Base-by-base conservation (phyloP, 257 asterid species). In the Perilla frutescens region DNA sequence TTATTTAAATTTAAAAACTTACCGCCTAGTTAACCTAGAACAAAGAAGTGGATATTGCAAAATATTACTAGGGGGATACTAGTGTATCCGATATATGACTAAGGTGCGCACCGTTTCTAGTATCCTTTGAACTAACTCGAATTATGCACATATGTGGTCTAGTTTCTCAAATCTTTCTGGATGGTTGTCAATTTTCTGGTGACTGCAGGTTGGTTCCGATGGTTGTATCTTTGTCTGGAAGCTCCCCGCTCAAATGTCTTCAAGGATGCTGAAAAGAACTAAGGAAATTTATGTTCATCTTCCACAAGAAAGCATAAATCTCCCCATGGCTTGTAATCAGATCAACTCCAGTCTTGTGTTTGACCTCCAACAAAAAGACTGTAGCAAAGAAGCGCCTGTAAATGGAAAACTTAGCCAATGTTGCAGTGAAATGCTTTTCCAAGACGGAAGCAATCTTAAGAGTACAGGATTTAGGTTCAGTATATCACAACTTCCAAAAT, bases 141-240 rank as follows among this genome's bases (percentile, higher is more conserved):
- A 11, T 48, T 50, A 32, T 14, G 15, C 56, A 65, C 9, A 48
- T 75, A 40, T 70, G 45, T 76, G 70, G 50, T 53, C 12, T 69
- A 45, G 66, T 69, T 76, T 8, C 57, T 72, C 43, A 69, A 31
- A 49, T n/a, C 40, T 51, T 43, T 66, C 14, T 47, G 53, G 53
- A 32, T 9, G 57, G 60, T 44, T 43, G 8, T 62, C 20, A 29
- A 68, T 73, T 77, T 79, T 37, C 76, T 70, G 74, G 66, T 69
- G 66, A 43, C 54, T 80, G 76, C 84, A 89, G 96, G 94, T 87
- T 62, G 82, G 83, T 60, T 77, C 84, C 20, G 90, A 89, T 67
- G 85, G 93, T 66, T 89, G 91, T 77, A 86, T 89, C 70, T 87
- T 89, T 76, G 80, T 89, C 37, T 89, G 96, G 96, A 87, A 83